Conservation (phyloP, 768 basidiomycete species). For the Lactarius evosmus region DNA sequence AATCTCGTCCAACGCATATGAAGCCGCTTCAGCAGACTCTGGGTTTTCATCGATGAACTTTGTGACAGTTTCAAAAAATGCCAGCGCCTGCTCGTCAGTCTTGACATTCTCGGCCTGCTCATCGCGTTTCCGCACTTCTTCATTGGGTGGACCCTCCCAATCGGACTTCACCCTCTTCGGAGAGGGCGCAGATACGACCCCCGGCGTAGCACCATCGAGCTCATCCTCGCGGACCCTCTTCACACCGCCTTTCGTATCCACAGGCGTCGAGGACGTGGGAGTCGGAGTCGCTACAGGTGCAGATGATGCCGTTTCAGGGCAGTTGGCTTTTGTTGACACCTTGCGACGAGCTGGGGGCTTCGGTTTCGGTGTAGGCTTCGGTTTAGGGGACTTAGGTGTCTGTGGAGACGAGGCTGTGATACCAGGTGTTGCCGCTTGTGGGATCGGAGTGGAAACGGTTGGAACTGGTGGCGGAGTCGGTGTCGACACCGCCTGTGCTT, state of each 20-base stretch:
- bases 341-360: conserved; percentile 38
- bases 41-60: conserved; percentile 56
- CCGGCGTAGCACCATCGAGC: conserved; percentile 8
- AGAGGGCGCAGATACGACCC: conserved; percentile 52
- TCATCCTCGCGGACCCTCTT: conserved; percentile 59
- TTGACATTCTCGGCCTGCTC: conserved; percentile 40
- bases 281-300: conserved; percentile 1
- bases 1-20: conserved; percentile 57
- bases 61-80: conserved; percentile 61
- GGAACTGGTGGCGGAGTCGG: conserved; percentile 20
- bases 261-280: conserved; percentile 24
- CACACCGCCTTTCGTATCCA: conserved; percentile 28
- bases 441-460: conserved; percentile 22
- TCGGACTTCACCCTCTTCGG: conserved; percentile 72
- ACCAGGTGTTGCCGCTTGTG: conserved; percentile 24
- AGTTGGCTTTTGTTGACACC: conserved; percentile 30
- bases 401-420: conserved; percentile 26
- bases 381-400: conserved; percentile 65
- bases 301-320: conserved; percentile 26
- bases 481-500: conserved; percentile 13
- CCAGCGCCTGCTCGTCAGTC: conserved; percentile 62
- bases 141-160: conserved; percentile 58
- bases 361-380: conserved; percentile 47
- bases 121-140: conserved; percentile 37
- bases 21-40: conserved; percentile 44